Conservation (phyloP, 495 filamentous ascomycete species). For the Parathielavia appendiculata region DNA sequence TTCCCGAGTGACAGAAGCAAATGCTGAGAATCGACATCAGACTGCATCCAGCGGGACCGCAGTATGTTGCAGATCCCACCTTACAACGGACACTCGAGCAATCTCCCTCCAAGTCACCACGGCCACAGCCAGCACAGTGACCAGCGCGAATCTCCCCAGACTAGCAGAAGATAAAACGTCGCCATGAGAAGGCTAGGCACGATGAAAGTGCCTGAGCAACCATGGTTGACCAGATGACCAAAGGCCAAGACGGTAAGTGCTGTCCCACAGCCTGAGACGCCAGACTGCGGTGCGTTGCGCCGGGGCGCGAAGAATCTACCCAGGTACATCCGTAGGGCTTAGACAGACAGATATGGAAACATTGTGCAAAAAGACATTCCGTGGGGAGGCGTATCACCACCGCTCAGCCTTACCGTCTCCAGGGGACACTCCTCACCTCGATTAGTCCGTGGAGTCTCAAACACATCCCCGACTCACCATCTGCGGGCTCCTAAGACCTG, state of each 20-base stretch:
- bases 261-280: slow-evolving; percentile 3
- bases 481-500: slow-evolving; percentile 20
- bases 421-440: slow-evolving; percentile 6
- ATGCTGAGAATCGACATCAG: too few relatives aligned
- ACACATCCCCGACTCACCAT: slow-evolving; percentile 18
- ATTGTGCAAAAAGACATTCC: not conserved
- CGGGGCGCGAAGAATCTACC: too few relatives aligned
- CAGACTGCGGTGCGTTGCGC: too few relatives aligned
- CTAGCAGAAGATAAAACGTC: not conserved
- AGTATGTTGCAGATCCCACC: too few relatives aligned
- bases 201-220: not conserved
- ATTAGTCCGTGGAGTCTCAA: slow-evolving; percentile 17
- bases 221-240: not conserved
- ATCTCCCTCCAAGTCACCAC: too few relatives aligned
- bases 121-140: too few relatives aligned
- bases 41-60: not conserved
- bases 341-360: not conserved
- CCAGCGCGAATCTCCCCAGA: not conserved
- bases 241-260: not conserved
- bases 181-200: not conserved
- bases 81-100: too few relatives aligned
- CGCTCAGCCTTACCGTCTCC: slow-evolving; percentile 21
- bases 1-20: too few relatives aligned
- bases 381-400: slow-evolving; percentile 12
- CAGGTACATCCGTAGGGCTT: not conserved